Evolutionary conservation across 345 rosid genomes (phyloP).

Genomic region (Lagerstroemia speciosa): DNA sequence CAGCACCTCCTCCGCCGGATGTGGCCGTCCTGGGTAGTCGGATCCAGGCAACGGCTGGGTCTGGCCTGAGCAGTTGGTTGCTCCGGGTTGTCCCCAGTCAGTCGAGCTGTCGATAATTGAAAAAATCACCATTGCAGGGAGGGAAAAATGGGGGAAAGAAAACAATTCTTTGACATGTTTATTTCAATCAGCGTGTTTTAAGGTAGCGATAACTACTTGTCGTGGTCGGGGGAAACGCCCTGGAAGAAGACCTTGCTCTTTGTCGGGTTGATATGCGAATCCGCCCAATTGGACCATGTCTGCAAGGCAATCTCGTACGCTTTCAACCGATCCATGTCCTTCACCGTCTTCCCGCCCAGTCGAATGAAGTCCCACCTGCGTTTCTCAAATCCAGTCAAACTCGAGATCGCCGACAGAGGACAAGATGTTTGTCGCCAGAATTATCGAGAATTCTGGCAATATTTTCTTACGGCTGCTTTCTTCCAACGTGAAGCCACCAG

Average conservation of each 20-base stretch:
- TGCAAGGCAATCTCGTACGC: slow-evolving; percentile 32
- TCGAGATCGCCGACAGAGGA: background rate
- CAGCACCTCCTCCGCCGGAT: slow-evolving; percentile 31
- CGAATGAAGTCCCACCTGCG: slow-evolving; percentile 27
- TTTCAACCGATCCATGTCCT: slow-evolving; percentile 26
- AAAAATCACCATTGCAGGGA: too few species aligned
- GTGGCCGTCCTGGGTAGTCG: slow-evolving; percentile 31
- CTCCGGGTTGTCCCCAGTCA: slow-evolving; percentile 45
- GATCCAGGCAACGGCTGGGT: slow-evolving; percentile 26
- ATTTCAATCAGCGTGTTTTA: background rate
- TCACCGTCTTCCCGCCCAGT: slow-evolving; percentile 11
- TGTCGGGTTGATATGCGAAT: slow-evolving; percentile 15
- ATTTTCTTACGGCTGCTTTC: slow-evolving; percentile 58
- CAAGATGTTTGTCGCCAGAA: background rate
- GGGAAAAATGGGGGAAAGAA: background rate
- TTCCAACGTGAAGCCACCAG: slow-evolving; percentile 80
- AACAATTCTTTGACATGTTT: background rate
- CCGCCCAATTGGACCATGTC: slow-evolving; percentile 38
- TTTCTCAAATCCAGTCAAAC: background rate
- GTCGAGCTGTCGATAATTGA: slow-evolving; percentile 25
- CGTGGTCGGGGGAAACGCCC: slow-evolving; percentile 32
- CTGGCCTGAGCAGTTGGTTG: slow-evolving; percentile 32
- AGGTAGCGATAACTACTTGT: slow-evolving; percentile 11
- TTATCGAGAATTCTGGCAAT: background rate
- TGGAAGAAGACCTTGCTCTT: slow-evolving; percentile 35